These are phyloP conservation scores for Ormosia semicastrata DNA, from an alignment of 306 rosid genomes.

Conservation along the genomic window DNA sequence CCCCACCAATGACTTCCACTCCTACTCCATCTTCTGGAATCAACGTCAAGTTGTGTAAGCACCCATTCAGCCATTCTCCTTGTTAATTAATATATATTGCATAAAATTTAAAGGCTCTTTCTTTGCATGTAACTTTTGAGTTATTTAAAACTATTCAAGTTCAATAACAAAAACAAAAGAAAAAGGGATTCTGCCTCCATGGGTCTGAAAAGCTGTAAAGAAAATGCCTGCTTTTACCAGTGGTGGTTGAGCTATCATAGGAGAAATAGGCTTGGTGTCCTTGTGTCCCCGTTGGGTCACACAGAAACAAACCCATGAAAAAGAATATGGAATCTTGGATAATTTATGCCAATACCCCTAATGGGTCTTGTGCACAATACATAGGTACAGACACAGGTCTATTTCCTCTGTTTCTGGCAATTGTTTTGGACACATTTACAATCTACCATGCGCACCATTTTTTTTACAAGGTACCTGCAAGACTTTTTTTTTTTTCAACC, in stretches of 20 bases:
- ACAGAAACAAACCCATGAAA: conserved; percentile 1
- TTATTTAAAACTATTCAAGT: background rate
- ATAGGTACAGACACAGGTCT: background rate
- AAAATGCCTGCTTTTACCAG: conserved; percentile 5
- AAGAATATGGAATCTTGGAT: conserved; percentile 46
- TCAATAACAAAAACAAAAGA: background rate
- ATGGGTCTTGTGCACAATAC: background rate
- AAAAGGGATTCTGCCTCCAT: background rate
- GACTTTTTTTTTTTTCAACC: background rate
- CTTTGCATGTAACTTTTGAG: background rate
- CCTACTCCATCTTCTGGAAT: conserved; percentile 84
- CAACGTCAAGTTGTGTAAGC: conserved; percentile 91
- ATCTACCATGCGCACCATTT: background rate
- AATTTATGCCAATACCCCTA: background rate
- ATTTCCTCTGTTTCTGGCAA: conserved; percentile 9
- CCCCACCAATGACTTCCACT: conserved; percentile 76
- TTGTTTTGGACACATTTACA: conserved; percentile 8
- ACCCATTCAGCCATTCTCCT: conserved; percentile 14
- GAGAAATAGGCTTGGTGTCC: background rate
- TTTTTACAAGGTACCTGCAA: too few relatives aligned
- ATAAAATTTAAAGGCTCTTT: too few relatives aligned
- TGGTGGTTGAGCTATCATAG: conserved; percentile 32
- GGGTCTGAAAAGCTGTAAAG: conserved; percentile 16
- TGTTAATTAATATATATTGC: background rate
- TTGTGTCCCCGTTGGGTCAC: conserved; percentile 7